Evolutionary conservation across 305 asterid species (phyloP), one percentile per base, ranked within the genome.

Genomic region (Rubia occidens): DNA sequence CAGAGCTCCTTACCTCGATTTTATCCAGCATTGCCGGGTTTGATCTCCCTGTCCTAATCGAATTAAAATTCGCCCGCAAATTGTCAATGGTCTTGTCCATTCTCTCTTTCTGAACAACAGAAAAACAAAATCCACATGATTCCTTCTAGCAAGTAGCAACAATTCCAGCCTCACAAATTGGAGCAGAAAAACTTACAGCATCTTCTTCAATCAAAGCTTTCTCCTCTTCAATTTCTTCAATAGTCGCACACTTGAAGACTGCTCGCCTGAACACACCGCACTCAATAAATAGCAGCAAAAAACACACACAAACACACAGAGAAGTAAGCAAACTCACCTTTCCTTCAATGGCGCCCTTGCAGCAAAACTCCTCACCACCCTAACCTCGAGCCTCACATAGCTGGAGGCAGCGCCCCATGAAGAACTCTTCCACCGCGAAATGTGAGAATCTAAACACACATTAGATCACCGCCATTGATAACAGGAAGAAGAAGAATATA

Each of bases 1-100:
- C 4, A 40, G 47, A 53, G 64, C 37, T 45, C 60, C 55, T 64
- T 81, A 90, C 96, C 98, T 87, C 89, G 69, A 88, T 61, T 82
- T 86, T 90, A 80, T 94, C 98, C 6, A 94, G 92, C 81, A 90
- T 86, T 71, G 96, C 82, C 29, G 98, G 96, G 69, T 77, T 94
- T 32, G 98, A 84, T 86, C 98, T 80, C 72, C 98, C 98, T 0
- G 98, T 88, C 75, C 97, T 86, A 77, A 94, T 82, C 32, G 96
- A 87, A 75, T 77, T 84, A 82, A 93, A 93, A 83, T 83, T 82
- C 68, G 92, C 75, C 76, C 74, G 82, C 77, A 93, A 76, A 69
- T 72, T 87, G 11, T 93, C 98, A 68, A 93, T 79, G 18, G 95
- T 77, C 85, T 90, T 93, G 68, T 87, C 97, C 98, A 93, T 93